Conservation (phyloP, 2,329 filamentous ascomycete species). For the Aspergillus hiratsukae region DNA sequence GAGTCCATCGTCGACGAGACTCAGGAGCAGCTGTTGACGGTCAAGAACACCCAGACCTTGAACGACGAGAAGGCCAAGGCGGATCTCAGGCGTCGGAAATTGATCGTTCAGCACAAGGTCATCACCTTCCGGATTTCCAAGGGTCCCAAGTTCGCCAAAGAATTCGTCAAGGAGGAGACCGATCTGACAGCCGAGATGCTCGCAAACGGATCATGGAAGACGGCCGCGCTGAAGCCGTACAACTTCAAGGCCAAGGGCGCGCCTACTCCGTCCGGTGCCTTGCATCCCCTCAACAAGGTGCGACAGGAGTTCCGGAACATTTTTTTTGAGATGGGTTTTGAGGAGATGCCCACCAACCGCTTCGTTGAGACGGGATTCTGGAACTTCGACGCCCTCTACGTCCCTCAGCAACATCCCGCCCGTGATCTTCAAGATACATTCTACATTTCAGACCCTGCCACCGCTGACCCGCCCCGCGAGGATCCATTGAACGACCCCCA, state of each 20-base stretch:
- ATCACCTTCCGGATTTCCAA: slow-evolving; percentile 80
- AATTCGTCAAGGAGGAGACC: slow-evolving; percentile 89
- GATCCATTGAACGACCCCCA: slow-evolving; percentile 46
- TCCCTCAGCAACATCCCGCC: slow-evolving; percentile 95
- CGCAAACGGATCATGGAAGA: slow-evolving; percentile 81
- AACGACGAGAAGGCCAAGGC: slow-evolving; percentile 69
- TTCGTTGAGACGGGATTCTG: slow-evolving; percentile 97
- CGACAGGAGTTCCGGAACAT: slow-evolving; percentile 93
- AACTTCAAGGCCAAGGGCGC: slow-evolving; percentile 69
- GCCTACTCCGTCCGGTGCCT: slow-evolving; percentile 43
- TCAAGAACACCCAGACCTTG: slow-evolving; percentile 65
- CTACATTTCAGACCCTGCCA: slow-evolving; percentile 86
- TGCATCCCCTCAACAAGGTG: slow-evolving; percentile 77
- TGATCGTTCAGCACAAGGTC: slow-evolving; percentile 77
- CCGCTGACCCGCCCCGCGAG: slow-evolving; percentile 62
- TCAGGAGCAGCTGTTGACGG: slow-evolving; percentile 66
- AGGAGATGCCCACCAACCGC: slow-evolving; percentile 93
- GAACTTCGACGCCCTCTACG: slow-evolving; percentile 97
- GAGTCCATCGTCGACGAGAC: slow-evolving; percentile 78
- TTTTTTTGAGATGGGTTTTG: slow-evolving; percentile 98
- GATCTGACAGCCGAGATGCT: slow-evolving; percentile 95
- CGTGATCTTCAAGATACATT: slow-evolving; percentile 98
- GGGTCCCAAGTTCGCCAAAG: slow-evolving; percentile 79
- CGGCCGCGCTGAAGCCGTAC: slow-evolving; percentile 79
- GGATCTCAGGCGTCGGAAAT: slow-evolving; percentile 88